Conservation (phyloP, 1,284 basidiomycete species). For the Meira nashicola region DNA sequence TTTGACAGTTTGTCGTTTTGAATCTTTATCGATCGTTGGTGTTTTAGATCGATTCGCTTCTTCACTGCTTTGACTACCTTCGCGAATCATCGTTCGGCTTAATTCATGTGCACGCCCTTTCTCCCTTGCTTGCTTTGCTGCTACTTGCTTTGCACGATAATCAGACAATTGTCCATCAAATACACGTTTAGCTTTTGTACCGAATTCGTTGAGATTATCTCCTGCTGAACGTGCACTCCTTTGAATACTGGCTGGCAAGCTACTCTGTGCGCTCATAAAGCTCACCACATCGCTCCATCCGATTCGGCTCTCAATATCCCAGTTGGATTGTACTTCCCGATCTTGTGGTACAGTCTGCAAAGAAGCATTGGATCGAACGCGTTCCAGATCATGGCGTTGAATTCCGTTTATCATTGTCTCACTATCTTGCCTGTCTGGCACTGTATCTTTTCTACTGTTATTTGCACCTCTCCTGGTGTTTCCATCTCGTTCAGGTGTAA, state of each 20-base stretch:
- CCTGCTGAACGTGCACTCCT: not conserved
- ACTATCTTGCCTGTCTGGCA: too few relatives aligned
- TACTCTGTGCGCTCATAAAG: constrained; percentile 12
- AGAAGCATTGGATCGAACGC: constrained; percentile 1
- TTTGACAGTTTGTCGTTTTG: not conserved
- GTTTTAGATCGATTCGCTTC: not conserved
- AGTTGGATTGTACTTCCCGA: not conserved
- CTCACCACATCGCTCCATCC: constrained; percentile 40
- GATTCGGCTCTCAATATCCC: constrained; percentile 30
- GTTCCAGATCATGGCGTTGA: not conserved
- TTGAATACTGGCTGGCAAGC: constrained; percentile 3
- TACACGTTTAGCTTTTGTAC: not conserved
- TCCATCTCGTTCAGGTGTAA: not conserved
- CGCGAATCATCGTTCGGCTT: not conserved
- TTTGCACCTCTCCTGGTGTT: not conserved
- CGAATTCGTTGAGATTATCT: not conserved
- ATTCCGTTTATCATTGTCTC: too few relatives aligned
- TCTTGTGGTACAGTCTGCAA: constrained; percentile 11
- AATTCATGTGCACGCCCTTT: not conserved
- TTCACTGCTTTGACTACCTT: not conserved
- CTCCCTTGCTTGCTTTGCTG: not conserved
- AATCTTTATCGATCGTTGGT: not conserved
- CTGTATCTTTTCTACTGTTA: not conserved
- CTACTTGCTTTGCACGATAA: not conserved
- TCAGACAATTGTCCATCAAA: constrained; percentile 2